These are phyloP conservation scores for Funneliformis caledonium DNA, from an alignment of 371 early-diverging fungal species.

Conservation along the genomic window DNA sequence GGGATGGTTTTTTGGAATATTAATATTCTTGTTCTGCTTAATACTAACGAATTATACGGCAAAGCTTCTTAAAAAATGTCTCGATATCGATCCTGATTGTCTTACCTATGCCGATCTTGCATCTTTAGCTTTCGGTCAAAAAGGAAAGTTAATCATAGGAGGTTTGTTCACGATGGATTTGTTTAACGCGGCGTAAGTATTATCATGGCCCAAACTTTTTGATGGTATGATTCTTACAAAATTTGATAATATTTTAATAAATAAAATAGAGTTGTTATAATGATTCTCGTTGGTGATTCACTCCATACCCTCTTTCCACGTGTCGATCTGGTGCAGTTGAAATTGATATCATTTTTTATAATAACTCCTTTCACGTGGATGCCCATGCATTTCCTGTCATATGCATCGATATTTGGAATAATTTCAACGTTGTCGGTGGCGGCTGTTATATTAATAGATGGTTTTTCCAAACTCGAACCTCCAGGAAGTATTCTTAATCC, in stretches of 20 bases:
- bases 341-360: slow-evolving; percentile 41
- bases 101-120: slow-evolving; percentile 71
- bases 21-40: slow-evolving; percentile 61
- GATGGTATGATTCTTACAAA: not conserved
- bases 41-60: slow-evolving; percentile 67
- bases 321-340: slow-evolving; percentile 21
- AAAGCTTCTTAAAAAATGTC: slow-evolving; percentile 62
- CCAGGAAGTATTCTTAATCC: slow-evolving; percentile 65
- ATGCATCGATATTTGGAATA: slow-evolving; percentile 58
- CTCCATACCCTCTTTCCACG: slow-evolving; percentile 52
- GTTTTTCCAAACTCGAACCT: slow-evolving; percentile 50
- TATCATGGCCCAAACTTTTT: not conserved
- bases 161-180: slow-evolving; percentile 70
- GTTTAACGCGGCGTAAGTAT: slow-evolving; percentile 52
- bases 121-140: slow-evolving; percentile 66
- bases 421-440: slow-evolving; percentile 53
- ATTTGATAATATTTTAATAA: not conserved
- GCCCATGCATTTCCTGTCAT: slow-evolving; percentile 53
- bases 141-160: slow-evolving; percentile 56
- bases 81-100: slow-evolving; percentile 54
- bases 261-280: slow-evolving; percentile 52
- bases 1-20: slow-evolving; percentile 70
- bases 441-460: slow-evolving; percentile 55
- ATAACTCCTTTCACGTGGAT: slow-evolving; percentile 47
- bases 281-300: slow-evolving; percentile 60